Evolutionary conservation across 192 early-diverging fungal genomes (phyloP).

Genomic region (Backusella psychrophila): DNA sequence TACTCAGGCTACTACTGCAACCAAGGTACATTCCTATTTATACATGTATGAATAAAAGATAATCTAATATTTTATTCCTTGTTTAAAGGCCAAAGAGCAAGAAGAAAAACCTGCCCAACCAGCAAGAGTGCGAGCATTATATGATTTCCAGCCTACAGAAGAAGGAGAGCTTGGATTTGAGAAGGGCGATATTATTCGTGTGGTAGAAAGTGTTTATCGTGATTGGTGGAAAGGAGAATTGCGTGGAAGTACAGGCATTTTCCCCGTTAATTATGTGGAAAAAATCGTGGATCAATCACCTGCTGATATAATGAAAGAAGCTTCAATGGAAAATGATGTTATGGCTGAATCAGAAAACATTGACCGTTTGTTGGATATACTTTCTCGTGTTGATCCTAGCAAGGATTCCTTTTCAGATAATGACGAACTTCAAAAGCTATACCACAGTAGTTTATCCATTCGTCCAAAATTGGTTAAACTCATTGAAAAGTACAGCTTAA

Average conservation of each 20-base stretch:
- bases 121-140: conserved; percentile 87
- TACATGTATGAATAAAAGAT: background rate
- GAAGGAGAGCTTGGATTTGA: conserved; percentile 88
- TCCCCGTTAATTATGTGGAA: conserved; percentile 97
- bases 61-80: background rate
- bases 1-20: conserved; percentile 26
- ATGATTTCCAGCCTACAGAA: conserved; percentile 91
- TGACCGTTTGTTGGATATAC: conserved; percentile 71
- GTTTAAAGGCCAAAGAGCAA: conserved; percentile 14
- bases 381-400: conserved; percentile 74
- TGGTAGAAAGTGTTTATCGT: conserved; percentile 90
- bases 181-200: conserved; percentile 85
- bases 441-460: conserved; percentile 74
- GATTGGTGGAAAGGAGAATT: conserved; percentile 99
- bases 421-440: conserved; percentile 77
- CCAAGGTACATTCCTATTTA: background rate
- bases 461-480: conserved; percentile 84
- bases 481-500: conserved; percentile 80
- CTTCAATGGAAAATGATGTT: conserved; percentile 66
- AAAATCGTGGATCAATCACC: conserved; percentile 58
- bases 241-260: conserved; percentile 85
- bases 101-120: conserved; percentile 44
- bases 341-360: conserved; percentile 71
- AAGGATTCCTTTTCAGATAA: conserved; percentile 88
- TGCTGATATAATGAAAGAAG: conserved; percentile 49